Conservation (phyloP, 257 asterid genomes). For the Gentiana dahurica region DNA sequence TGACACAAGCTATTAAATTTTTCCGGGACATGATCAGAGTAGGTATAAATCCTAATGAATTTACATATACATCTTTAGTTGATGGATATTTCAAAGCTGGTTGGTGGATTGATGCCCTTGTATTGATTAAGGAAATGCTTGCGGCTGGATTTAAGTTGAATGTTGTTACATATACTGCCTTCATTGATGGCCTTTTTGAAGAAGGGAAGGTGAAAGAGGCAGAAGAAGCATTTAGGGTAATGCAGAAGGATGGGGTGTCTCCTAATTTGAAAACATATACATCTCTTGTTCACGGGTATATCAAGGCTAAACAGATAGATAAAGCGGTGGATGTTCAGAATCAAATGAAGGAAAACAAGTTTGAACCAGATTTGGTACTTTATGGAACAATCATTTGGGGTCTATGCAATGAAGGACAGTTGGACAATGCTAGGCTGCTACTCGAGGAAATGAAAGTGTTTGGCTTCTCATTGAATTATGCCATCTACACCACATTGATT, state of each 20-base stretch:
- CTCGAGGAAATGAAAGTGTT: constrained; percentile 58
- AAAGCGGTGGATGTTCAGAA: constrained; percentile 52
- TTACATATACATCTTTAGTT: constrained; percentile 69
- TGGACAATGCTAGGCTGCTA: constrained; percentile 50
- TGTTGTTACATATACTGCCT: constrained; percentile 56
- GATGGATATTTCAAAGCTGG: constrained; percentile 75
- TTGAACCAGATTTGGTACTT: constrained; percentile 45
- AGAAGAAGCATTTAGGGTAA: constrained; percentile 52
- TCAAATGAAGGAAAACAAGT: constrained; percentile 47
- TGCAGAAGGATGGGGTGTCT: constrained; percentile 42
- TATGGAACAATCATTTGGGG: constrained; percentile 86
- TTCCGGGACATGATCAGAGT: constrained; percentile 81
- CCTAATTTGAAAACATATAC: constrained; percentile 70
- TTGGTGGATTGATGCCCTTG: constrained; percentile 50
- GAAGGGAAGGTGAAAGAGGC: constrained; percentile 69
- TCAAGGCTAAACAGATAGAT: constrained; percentile 45
- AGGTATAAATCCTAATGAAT: constrained; percentile 77
- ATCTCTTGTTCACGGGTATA: constrained; percentile 68
- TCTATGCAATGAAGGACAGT: constrained; percentile 50
- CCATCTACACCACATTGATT: constrained; percentile 57
- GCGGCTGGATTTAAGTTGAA: constrained; percentile 54
- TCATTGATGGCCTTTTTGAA: constrained; percentile 70
- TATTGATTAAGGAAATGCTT: constrained; percentile 72
- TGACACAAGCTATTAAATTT: constrained; percentile 67
- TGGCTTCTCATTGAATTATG: constrained; percentile 40